Evolutionary conservation across 257 asterid genomes (phyloP).

Genomic region (Euphrasia confusa): DNA sequence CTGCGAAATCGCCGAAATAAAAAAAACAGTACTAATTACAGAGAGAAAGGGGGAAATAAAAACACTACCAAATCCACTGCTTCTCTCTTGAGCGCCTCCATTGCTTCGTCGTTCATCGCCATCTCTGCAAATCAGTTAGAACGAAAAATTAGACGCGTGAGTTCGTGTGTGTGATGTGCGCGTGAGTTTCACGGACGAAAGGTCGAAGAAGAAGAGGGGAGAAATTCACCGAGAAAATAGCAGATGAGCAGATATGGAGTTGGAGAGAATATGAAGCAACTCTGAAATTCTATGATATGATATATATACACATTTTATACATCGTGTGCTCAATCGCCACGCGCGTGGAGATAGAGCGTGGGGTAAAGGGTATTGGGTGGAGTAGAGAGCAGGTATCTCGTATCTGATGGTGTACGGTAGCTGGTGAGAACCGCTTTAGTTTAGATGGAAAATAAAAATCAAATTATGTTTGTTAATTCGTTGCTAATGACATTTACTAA

Average conservation of each 20-base stretch:
- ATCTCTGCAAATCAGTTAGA: constrained; percentile 25
- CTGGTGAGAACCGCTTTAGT: constrained; percentile 24
- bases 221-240: constrained; percentile 14
- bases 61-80: constrained; percentile 57
- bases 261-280: constrained; percentile 19
- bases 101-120: constrained; percentile 53
- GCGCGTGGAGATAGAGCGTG: constrained; percentile 29
- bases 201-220: not conserved
- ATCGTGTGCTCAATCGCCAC: constrained; percentile 6
- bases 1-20: constrained; percentile 28
- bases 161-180: not conserved
- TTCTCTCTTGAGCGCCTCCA: constrained; percentile 63
- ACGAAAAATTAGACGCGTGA: not conserved
- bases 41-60: not conserved
- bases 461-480: constrained; percentile 22
- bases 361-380: not conserved
- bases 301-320: not conserved
- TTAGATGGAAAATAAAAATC: not conserved
- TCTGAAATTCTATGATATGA: not conserved
- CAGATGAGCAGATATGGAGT: not conserved
- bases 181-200: not conserved
- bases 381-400: not conserved
- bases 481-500: not conserved
- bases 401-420: constrained; percentile 27
- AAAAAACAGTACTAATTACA: not conserved